Evolutionary conservation across 768 basidiomycete species (phyloP).

Genomic region (Mycena leptocephala): DNA sequence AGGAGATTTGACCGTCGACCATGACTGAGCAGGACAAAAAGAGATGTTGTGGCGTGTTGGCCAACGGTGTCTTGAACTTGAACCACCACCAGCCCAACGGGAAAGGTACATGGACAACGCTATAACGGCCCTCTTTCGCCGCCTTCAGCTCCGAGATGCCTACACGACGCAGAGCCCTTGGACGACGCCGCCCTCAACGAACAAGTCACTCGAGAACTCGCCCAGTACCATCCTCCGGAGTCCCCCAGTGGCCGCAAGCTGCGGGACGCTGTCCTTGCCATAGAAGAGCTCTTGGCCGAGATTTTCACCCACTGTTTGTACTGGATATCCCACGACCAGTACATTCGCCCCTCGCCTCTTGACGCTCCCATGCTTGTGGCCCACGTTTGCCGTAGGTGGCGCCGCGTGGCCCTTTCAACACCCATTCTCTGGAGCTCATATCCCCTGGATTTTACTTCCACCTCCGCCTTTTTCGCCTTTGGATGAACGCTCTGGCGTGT

Average conservation of each 20-base stretch:
- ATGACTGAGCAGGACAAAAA: no score
- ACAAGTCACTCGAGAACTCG: neutral
- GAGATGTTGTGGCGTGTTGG: no score
- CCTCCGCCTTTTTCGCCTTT: neutral
- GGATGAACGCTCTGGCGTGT: constrained; percentile 9
- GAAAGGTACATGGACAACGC: no score
- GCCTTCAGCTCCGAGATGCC: no score
- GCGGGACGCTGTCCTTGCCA: neutral
- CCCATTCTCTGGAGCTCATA: neutral
- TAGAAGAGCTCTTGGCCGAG: neutral
- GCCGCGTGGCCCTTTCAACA: neutral
- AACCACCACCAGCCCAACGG: no score
- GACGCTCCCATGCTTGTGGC: neutral
- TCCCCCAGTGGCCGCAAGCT: neutral
- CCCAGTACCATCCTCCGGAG: constrained; percentile 6
- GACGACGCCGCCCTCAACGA: neutral
- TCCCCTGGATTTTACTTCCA: neutral
- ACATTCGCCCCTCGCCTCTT: neutral
- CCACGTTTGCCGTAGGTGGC: neutral
- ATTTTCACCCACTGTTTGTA: constrained; percentile 8
- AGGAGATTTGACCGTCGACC: no score
- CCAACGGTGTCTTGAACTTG: no score
- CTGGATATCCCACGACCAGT: neutral
- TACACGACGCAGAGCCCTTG: no score
- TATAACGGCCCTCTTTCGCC: no score